Percentiles rank a stretch among this genome's conserved stretches.
phyloP scores from a whole-genome alignment of 352 stramenopile species.

The Pythium phragmiticola region DNA sequence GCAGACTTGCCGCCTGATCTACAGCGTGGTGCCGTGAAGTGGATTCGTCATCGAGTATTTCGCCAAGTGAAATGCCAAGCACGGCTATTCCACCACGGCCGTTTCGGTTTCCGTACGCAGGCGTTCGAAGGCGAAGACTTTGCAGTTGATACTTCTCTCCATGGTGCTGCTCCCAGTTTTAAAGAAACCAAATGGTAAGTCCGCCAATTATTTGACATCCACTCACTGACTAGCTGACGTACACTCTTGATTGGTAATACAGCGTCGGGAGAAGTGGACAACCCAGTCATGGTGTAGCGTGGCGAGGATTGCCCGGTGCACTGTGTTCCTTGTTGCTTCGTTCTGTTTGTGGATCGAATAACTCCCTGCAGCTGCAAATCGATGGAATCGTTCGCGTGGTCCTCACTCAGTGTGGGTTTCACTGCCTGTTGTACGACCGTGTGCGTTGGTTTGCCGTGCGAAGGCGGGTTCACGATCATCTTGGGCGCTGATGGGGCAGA shows the following conservation, averaged over 20 bases:
- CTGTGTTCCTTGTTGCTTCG: background rate
- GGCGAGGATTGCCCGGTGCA: background rate
- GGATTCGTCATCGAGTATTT: constrained; percentile 9
- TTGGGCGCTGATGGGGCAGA: background rate
- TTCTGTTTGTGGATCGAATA: constrained; percentile 8
- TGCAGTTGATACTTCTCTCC: constrained; percentile 31
- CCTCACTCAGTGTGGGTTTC: constrained; percentile 11
- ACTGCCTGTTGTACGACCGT: background rate
- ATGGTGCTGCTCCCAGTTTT: constrained; percentile 20
- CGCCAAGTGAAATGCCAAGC: constrained; percentile 4
- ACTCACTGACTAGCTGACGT: background rate
- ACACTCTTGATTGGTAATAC: background rate
- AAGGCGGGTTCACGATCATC: background rate
- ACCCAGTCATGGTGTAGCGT: background rate
- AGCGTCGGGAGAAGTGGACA: background rate
- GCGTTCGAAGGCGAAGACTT: constrained; percentile 37
- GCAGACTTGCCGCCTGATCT: background rate
- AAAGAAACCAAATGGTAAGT: background rate
- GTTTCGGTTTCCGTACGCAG: constrained; percentile 28
- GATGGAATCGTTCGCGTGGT: constrained; percentile 18
- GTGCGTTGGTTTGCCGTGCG: background rate
- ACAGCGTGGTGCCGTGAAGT: constrained; percentile 4
- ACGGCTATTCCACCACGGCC: background rate
- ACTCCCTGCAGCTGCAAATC: constrained; percentile 19
- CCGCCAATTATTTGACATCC: background rate